Conservation (phyloP, 164 flowering plant genomes). For the Annona cherimola region DNA sequence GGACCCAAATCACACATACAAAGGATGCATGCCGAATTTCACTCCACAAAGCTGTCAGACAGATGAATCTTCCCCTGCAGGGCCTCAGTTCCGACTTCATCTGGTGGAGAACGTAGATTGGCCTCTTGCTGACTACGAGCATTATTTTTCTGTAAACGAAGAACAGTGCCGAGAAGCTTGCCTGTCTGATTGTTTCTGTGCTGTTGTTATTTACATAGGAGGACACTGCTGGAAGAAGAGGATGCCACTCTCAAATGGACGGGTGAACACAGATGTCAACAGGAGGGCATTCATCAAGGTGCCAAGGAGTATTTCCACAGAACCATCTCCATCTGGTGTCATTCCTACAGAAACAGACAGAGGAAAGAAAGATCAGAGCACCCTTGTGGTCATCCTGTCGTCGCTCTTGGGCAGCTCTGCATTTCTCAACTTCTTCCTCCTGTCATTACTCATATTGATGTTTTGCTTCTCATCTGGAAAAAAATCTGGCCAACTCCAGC, state of each 20-base stretch:
- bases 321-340: background rate
- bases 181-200: slow-evolving; percentile 22
- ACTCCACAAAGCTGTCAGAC: background rate
- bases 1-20: background rate
- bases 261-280: background rate
- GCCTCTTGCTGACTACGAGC: slow-evolving; percentile 2
- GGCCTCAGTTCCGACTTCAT: background rate
- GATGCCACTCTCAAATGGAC: slow-evolving; percentile 15
- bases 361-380: background rate
- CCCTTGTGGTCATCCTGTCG: background rate
- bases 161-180: slow-evolving; percentile 11
- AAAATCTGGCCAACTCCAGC: background rate
- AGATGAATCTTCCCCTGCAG: background rate
- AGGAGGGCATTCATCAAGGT: slow-evolving; percentile 18
- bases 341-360: background rate
- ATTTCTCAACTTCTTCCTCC: slow-evolving; percentile 1
- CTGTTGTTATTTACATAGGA: slow-evolving; percentile 3
- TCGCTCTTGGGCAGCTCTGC: slow-evolving; percentile 7
- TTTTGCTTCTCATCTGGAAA: background rate
- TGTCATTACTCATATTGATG: background rate
- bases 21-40: slow-evolving; percentile 7
- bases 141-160: background rate
- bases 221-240: slow-evolving; percentile 20
- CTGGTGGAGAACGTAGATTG: slow-evolving; percentile 5
- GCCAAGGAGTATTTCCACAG: slow-evolving; percentile 1